A percentile compares a stretch with the other conserved stretches of the same genome.
Conservation (phyloP, 192 early-diverging fungal species). For the Jimgerdemannia lactiflua region DNA sequence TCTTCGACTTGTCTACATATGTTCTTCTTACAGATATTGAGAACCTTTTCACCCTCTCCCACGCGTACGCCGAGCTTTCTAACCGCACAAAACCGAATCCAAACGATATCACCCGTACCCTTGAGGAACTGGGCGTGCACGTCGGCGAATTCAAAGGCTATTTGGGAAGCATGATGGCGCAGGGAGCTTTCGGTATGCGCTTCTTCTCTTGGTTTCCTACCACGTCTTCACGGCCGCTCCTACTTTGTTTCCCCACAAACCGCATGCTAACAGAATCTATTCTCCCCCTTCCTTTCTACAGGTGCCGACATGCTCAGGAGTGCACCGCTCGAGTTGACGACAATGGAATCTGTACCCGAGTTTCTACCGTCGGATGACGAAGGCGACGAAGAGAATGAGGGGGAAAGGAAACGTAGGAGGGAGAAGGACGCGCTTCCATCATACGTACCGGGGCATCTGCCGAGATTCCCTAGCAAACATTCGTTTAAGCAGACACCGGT, state of each 20-base stretch:
- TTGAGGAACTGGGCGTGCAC: slow-evolving; percentile 36
- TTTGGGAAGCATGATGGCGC: slow-evolving; percentile 9
- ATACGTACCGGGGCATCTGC: slow-evolving; percentile 47
- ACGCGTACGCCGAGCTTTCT: slow-evolving; percentile 49
- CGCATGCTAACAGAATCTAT: too few relatives aligned
- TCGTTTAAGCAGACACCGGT: slow-evolving; percentile 55
- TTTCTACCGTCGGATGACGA: slow-evolving; percentile 37
- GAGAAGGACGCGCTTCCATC: slow-evolving; percentile 23
- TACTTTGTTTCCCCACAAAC: background rate
- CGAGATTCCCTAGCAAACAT: slow-evolving; percentile 52
- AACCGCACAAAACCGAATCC: slow-evolving; percentile 46
- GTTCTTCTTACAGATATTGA: slow-evolving; percentile 39
- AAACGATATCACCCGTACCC: slow-evolving; percentile 44
- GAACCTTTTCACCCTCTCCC: slow-evolving; percentile 38
- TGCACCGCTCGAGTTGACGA: slow-evolving; percentile 4
- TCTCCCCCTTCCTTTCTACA: too few relatives aligned
- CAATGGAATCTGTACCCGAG: slow-evolving; percentile 25
- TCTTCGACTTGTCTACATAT: too few relatives aligned
- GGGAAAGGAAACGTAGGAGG: slow-evolving; percentile 11
- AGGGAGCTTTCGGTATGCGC: slow-evolving; percentile 4
- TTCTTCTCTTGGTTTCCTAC: background rate
- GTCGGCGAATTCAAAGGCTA: slow-evolving; percentile 33
- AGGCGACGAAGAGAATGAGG: slow-evolving; percentile 20
- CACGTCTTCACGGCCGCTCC: background rate
- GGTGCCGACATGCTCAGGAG: background rate